These are phyloP conservation scores for Vaccinium myrtillus DNA, from an alignment of 148 eudicot species.

Conservation along the genomic window DNA sequence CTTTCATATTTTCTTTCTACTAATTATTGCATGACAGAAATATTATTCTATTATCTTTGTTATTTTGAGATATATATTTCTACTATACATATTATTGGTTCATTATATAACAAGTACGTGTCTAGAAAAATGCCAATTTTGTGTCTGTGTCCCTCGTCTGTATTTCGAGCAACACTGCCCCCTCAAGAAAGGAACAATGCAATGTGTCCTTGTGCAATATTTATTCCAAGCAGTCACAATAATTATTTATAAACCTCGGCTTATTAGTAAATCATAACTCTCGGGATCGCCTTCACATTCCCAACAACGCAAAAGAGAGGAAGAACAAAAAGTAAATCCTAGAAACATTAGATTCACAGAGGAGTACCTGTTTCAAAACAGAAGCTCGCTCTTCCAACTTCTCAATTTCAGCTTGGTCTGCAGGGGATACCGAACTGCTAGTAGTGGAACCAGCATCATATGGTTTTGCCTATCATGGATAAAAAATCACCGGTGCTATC, in stretches of 20 bases:
- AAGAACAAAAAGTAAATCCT: neutral
- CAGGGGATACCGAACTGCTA: conserved; percentile 36
- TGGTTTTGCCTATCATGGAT: conserved; percentile 26
- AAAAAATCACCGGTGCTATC: neutral
- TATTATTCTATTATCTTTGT: neutral
- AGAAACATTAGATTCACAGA: neutral
- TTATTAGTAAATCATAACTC: neutral
- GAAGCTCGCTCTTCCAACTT: conserved; percentile 67
- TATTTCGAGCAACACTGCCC: neutral
- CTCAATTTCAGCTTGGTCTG: conserved; percentile 56
- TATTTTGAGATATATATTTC: neutral
- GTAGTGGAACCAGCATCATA: conserved; percentile 36
- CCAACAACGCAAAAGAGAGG: neutral
- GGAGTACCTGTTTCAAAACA: conserved; percentile 54
- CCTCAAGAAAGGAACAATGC: neutral
- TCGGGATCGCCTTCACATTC: neutral
- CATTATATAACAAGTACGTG: neutral
- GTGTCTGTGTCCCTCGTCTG: neutral
- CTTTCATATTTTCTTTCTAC: neutral
- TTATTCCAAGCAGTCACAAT: neutral
- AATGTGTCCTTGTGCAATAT: neutral
- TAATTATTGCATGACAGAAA: neutral
- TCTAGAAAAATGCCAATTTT: neutral
- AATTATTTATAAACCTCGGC: neutral
- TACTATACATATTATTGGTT: neutral